Percentiles rank a stretch among this genome's conserved stretches.
Evolutionary conservation across 768 basidiomycete species (phyloP).

Genomic region (Rhizopogon rudus): DNA sequence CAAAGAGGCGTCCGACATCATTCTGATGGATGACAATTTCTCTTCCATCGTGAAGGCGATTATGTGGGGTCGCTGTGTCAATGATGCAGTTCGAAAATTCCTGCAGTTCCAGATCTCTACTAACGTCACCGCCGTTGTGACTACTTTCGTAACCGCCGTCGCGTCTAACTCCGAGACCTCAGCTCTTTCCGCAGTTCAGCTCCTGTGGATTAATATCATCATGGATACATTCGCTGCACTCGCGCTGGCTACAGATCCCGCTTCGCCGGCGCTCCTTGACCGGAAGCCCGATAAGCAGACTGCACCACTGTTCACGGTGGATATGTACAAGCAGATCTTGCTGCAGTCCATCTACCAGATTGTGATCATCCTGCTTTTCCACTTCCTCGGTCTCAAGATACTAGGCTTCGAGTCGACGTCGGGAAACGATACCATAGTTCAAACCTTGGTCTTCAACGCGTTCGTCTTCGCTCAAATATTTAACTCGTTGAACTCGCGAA

Average conservation of each 20-base stretch:
- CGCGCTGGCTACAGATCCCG: constrained; percentile 95
- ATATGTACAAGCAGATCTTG: constrained; percentile 97
- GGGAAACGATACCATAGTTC: constrained; percentile 43
- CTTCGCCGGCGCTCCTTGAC: constrained; percentile 71
- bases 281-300: constrained; percentile 88
- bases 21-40: constrained; percentile 98
- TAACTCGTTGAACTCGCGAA: constrained; percentile 89
- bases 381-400: constrained; percentile 75
- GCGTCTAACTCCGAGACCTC: constrained; percentile 71
- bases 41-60: constrained; percentile 95
- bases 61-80: constrained; percentile 99
- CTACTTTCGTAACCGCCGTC: constrained; percentile 89
- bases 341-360: constrained; percentile 89
- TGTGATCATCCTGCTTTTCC: constrained; percentile 75
- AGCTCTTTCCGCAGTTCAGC: constrained; percentile 89
- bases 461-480: constrained; percentile 99
- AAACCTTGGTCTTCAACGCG: constrained; percentile 93
- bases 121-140: constrained; percentile 92
- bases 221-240: constrained; percentile 99
- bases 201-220: constrained; percentile 98
- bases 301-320: constrained; percentile 84
- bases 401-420: constrained; percentile 45
- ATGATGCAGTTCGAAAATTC: constrained; percentile 97
- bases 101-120: constrained; percentile 93
- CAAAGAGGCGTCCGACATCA: constrained; percentile 98